A percentile compares a stretch with the other conserved stretches of the same genome.
phyloP scores from a whole-genome alignment of 306 rosid species.

The Trifolium subterraneum region DNA sequence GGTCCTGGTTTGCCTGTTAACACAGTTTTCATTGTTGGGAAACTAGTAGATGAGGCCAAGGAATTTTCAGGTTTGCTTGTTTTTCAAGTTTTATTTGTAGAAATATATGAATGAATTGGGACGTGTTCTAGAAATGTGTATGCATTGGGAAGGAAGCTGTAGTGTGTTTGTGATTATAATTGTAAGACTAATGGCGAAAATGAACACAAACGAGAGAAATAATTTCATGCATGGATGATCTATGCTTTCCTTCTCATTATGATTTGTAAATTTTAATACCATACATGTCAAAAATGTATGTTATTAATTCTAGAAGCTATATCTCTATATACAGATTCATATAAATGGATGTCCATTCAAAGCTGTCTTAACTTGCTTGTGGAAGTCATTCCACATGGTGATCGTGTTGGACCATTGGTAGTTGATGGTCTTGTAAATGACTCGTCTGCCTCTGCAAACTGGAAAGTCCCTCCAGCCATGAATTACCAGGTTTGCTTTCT shows the following conservation, averaged over 20 bases:
- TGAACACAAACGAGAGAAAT: not conserved
- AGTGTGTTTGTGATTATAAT: not conserved
- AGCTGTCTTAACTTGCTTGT: slow-evolving; percentile 71
- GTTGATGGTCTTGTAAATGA: slow-evolving; percentile 68
- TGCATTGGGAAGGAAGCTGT: not conserved
- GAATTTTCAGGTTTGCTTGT: slow-evolving; percentile 58
- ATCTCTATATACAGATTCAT: slow-evolving; percentile 50
- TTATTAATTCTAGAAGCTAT: slow-evolving; percentile 16
- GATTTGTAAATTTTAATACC: slow-evolving; percentile 7
- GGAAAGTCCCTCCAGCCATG: slow-evolving; percentile 53
- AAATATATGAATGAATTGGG: slow-evolving; percentile 13
- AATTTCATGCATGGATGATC: not conserved
- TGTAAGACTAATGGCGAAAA: not conserved
- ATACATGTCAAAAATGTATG: not conserved
- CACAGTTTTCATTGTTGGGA: slow-evolving; percentile 64
- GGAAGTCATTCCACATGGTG: slow-evolving; percentile 61
- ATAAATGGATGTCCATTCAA: slow-evolving; percentile 70
- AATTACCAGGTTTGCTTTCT: slow-evolving; percentile 64
- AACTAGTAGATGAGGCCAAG: slow-evolving; percentile 42
- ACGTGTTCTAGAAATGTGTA: not conserved
- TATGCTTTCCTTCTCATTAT: slow-evolving; percentile 4
- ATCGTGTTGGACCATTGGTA: slow-evolving; percentile 72
- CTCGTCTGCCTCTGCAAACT: slow-evolving; percentile 44
- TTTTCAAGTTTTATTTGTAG: slow-evolving; percentile 4
- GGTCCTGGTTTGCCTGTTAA: slow-evolving; percentile 75